Conservation (phyloP, 495 filamentous ascomycete species). For the Haplographium delicatum region DNA sequence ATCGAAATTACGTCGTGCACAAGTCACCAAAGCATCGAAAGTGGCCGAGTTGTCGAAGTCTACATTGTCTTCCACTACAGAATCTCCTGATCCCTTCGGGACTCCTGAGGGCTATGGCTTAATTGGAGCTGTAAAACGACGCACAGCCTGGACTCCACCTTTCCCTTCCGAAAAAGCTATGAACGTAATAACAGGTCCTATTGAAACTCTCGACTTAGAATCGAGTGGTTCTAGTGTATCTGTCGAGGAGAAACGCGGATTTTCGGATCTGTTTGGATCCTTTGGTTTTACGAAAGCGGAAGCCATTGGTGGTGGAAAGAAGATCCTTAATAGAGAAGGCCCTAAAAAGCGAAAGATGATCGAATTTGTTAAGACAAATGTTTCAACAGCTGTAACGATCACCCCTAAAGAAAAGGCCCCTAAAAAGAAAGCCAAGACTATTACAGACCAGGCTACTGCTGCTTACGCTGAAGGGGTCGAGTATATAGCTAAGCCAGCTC, state of each 20-base stretch:
- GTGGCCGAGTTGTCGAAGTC: background rate
- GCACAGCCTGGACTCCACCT: slow-evolving; percentile 57
- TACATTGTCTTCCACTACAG: background rate
- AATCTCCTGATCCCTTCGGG: slow-evolving; percentile 4
- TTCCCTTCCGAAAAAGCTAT: background rate
- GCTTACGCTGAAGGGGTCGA: slow-evolving; percentile 49
- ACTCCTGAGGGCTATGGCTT: slow-evolving; percentile 26
- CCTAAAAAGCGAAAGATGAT: slow-evolving; percentile 47
- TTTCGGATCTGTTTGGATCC: slow-evolving; percentile 25
- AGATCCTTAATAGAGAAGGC: slow-evolving; percentile 28
- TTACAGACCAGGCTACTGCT: slow-evolving; percentile 79
- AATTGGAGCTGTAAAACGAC: slow-evolving; percentile 45
- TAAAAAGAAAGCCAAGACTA: slow-evolving; percentile 73
- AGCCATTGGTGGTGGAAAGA: slow-evolving; percentile 22
- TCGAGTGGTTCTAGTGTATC: slow-evolving; percentile 9
- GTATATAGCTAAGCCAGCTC: slow-evolving; percentile 8
- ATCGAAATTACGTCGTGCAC: slow-evolving; percentile 27
- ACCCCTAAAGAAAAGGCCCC: slow-evolving; percentile 44
- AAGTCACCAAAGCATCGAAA: slow-evolving; percentile 29
- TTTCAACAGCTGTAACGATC: slow-evolving; percentile 12
- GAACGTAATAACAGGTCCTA: background rate
- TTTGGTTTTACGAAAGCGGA: slow-evolving; percentile 22
- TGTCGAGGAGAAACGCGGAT: slow-evolving; percentile 10
- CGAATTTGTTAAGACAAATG: slow-evolving; percentile 33
- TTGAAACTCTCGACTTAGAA: slow-evolving; percentile 17